A percentile compares a stretch with the other conserved stretches of the same genome.
These are phyloP conservation scores for Rhizopus stolonifer DNA, from an alignment of 371 early-diverging fungal genomes.

Conservation along the genomic window DNA sequence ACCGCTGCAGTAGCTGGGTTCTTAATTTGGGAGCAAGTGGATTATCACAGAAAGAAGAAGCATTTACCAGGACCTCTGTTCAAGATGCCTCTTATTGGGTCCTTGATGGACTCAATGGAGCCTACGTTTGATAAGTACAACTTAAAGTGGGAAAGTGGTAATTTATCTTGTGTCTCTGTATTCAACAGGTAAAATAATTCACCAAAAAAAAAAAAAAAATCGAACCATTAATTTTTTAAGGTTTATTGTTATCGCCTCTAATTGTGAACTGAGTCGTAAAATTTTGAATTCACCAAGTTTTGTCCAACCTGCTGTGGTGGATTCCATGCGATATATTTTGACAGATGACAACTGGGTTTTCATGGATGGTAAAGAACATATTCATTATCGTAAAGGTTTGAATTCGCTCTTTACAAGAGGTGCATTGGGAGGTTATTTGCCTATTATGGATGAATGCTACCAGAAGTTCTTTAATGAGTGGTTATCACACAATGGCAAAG, in stretches of 20 bases:
- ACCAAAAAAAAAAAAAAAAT: slow-evolving; percentile 1
- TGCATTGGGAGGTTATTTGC: slow-evolving; percentile 23
- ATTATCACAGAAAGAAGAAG: slow-evolving; percentile 25
- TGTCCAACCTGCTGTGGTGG: slow-evolving; percentile 28
- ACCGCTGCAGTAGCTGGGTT: slow-evolving; percentile 18
- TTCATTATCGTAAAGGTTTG: slow-evolving; percentile 24
- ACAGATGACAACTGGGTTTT: slow-evolving; percentile 30
- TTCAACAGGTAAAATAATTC: slow-evolving; percentile 22
- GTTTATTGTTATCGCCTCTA: slow-evolving; percentile 34
- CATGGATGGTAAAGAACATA: slow-evolving; percentile 26
- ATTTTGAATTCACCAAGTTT: slow-evolving; percentile 25
- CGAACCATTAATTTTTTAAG: slow-evolving; percentile 11
- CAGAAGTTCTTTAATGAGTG: slow-evolving; percentile 24
- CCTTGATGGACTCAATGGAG: slow-evolving; percentile 30
- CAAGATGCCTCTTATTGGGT: slow-evolving; percentile 28
- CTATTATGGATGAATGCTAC: slow-evolving; percentile 21
- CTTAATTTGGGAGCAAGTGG: slow-evolving; percentile 24
- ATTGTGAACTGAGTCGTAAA: slow-evolving; percentile 28
- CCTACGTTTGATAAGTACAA: slow-evolving; percentile 34
- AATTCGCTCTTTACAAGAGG: slow-evolving; percentile 26
- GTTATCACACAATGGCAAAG: slow-evolving; percentile 21
- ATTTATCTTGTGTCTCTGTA: slow-evolving; percentile 29
- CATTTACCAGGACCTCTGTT: slow-evolving; percentile 29
- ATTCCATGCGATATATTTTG: slow-evolving; percentile 29
- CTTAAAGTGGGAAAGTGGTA: slow-evolving; percentile 30